Base-by-base conservation (phyloP, 2,329 filamentous ascomycete species). In the Rachicladosporium sp. region DNA sequence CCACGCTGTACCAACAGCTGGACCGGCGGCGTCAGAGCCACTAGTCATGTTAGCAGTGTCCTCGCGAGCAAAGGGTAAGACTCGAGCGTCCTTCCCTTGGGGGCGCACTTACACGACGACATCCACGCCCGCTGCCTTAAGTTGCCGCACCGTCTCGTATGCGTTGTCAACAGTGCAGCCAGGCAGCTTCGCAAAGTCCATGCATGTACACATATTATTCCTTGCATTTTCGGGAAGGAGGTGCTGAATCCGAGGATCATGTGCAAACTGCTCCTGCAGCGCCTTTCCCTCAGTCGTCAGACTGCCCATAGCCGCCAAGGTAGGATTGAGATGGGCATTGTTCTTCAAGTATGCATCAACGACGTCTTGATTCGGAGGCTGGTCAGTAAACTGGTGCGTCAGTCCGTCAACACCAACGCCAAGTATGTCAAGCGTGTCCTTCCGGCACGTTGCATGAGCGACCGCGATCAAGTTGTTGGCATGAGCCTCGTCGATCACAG, bases 281-380 rank as follows among this genome's bases (percentile, higher is more conserved):
- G 53, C 51, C 41, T 57, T 50, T 0, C 64, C 65, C 41, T 67
- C 62, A 0, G 51, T 58, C 4, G 64, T 66, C 37, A 62, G 46
- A 21, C 57, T 63, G 2, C 58, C 65, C 31, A 67, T 54, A 0
- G 61, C 50, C 1, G 54, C 55, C 7, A 68, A 51, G 0, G 64
- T 67, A 1, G 65, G 65, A 40, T 66, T 67, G 13, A 61, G 52
- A 50, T 63, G 65, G 0, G 64, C 64, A 36, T 60, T 58, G 43
- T 58, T 61, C 42, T 50, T 56, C 49, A 60, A 61, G 42, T 66
- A 67, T 3, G 62, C 61, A n/a, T 55, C 57, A 10, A 67, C 50
- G 2, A 68, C 40, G 27, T 62, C 58, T 10, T 57, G 43, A 0
- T 56, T 65, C 0, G 61, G 59, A 1, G 59, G 51, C 35, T 59